Evolutionary conservation across 768 basidiomycete genomes (phyloP), one percentile per base, ranked within the genome.

Genomic region (Glaciozyma martinii): DNA sequence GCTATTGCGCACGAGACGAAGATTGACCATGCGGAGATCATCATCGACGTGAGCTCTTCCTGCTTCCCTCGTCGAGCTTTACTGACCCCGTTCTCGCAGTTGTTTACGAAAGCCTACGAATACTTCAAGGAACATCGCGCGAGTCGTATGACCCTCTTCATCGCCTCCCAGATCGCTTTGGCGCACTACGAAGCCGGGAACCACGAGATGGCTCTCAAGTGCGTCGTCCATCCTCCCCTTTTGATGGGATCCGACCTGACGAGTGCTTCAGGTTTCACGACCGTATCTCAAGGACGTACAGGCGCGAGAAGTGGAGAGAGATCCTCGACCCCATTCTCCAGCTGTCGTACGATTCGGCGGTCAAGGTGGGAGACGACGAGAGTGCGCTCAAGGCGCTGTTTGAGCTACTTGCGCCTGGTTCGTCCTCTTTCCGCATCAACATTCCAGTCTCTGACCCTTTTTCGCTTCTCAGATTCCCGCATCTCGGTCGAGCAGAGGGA

Each of bases 101-200:
- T 99, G 2, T 93, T 91, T 74, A 95, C 90, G 10, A 91, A 93
- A 73, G 81, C 95, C 2, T 98, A 99, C 76, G 90, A 94, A 70
- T 75, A 91, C 16, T 90, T 95, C 80, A 97, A 94, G 78, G 86
- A 84, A 71, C 82, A 88, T 72, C 80, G 60, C 18, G 55, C 71
- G 21, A 66, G 82, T 1, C 84, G 93, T 15, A 77, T 91, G 67
- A 90, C 90, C 0, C 78, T 94, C n/a, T 89, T 85, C 82, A 87
- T 99, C 59, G 94, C 92, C 5, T 87, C 83, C 75, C 84, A 86
- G 40, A 97, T 99, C 61, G 94, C 91, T 0, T 83, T 87, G 66
- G 87, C 88, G 5, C 93, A 98, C 74, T 82, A 84, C 66, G 81
- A 85, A 19, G 84, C 86, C 3, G 84, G 84, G 0, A 89, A 92